Percentiles rank a stretch among this genome's conserved stretches.
Evolutionary conservation across 768 basidiomycete genomes (phyloP).

Genomic region (Kwoniella sp.): DNA sequence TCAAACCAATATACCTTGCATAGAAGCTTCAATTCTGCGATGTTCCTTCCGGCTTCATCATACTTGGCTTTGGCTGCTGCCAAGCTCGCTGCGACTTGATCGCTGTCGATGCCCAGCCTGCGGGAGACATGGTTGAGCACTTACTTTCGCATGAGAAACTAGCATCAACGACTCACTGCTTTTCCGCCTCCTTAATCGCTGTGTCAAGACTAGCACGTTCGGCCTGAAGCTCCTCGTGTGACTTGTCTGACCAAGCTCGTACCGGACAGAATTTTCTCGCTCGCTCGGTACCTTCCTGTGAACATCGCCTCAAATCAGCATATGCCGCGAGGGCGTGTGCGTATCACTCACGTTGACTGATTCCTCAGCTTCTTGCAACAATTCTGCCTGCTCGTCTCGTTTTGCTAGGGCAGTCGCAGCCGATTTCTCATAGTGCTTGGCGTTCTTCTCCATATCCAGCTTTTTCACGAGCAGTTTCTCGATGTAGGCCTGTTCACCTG

Average conservation of each 20-base stretch:
- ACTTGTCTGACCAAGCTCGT: conserved; percentile 1
- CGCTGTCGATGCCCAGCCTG: conserved; percentile 11
- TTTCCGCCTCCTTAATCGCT: conserved; percentile 24
- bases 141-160: background rate
- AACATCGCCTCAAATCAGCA: background rate
- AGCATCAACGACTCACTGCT: conserved; percentile 23
- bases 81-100: too few relatives aligned
- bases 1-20: too few relatives aligned
- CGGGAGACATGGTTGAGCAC: too few relatives aligned
- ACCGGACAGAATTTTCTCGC: conserved; percentile 16
- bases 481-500: background rate
- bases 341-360: conserved; percentile 4
- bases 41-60: background rate
- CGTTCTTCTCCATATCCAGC: background rate
- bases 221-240: background rate
- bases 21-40: background rate
- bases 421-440: conserved; percentile 3
- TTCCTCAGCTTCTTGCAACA: background rate
- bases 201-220: conserved; percentile 11
- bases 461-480: conserved; percentile 5
- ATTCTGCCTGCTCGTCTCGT: background rate
- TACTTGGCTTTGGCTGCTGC: too few relatives aligned
- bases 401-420: background rate
- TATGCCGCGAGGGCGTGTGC: background rate
- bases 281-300: conserved; percentile 24